Evolutionary conservation across 108 stramenopile species (phyloP).

Genomic region (Cyclotella kingstonii): DNA sequence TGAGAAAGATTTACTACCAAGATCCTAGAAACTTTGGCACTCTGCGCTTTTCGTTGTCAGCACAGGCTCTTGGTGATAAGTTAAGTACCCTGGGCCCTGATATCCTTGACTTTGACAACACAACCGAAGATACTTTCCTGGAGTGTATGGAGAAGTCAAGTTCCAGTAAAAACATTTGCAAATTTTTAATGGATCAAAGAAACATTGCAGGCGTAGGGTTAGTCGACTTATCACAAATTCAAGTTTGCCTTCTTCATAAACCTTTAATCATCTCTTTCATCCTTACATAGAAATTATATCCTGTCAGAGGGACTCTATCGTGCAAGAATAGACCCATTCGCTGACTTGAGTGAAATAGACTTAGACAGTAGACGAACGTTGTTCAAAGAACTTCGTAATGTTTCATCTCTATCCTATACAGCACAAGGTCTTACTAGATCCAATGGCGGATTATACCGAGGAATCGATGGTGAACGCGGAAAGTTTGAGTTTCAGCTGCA

Average conservation of each 20-base stretch:
- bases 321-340: constrained; percentile 74
- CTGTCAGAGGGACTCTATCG: constrained; percentile 80
- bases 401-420: constrained; percentile 54
- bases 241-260: not conserved
- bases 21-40: constrained; percentile 85
- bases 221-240: not conserved
- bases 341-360: constrained; percentile 56
- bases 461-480: constrained; percentile 47
- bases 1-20: constrained; percentile 49
- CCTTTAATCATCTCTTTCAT: not conserved
- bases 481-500: constrained; percentile 69
- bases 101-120: constrained; percentile 52
- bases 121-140: constrained; percentile 58
- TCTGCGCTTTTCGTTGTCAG: constrained; percentile 60
- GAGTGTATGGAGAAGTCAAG: constrained; percentile 41
- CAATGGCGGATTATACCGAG: constrained; percentile 54
- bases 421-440: constrained; percentile 59
- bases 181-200: constrained; percentile 83
- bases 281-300: constrained; percentile 65
- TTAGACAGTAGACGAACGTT: constrained; percentile 37
- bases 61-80: constrained; percentile 61
- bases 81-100: constrained; percentile 72
- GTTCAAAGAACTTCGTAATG: constrained; percentile 49
- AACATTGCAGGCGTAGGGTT: constrained; percentile 46
- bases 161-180: constrained; percentile 67